Percentiles rank a stretch among this genome's conserved stretches.
Evolutionary conservation across 805 yeast species (phyloP).

Genomic region (Helenozyma baotianmanensis): DNA sequence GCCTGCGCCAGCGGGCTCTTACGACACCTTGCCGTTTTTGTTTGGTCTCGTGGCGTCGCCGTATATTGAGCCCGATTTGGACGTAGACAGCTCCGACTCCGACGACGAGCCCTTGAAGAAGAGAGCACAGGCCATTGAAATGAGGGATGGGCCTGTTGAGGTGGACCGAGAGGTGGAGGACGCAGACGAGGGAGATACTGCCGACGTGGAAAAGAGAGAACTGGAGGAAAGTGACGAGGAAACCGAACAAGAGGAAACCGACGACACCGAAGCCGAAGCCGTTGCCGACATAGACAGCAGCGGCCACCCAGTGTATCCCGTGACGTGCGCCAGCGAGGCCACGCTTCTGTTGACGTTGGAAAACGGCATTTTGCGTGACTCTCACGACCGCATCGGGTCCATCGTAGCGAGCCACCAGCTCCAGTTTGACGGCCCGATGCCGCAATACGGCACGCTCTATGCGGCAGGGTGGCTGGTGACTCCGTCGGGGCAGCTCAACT

Average conservation of each 20-base stretch:
- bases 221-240: not conserved
- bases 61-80: too few species aligned
- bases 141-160: too few species aligned
- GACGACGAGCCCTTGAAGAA: not conserved
- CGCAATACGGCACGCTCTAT: conserved; percentile 34
- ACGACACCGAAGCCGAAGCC: not conserved
- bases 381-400: conserved; percentile 30
- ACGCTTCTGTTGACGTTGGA: conserved; percentile 24
- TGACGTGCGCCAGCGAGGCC: conserved; percentile 9
- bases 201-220: not conserved
- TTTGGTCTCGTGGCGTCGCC: conserved; percentile 29
- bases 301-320: not conserved
- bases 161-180: not conserved
- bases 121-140: not conserved
- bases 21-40: conserved; percentile 25
- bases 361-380: conserved; percentile 29
- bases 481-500: conserved; percentile 26
- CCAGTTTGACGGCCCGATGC: conserved; percentile 40
- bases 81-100: not conserved
- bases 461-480: conserved; percentile 40
- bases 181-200: not conserved
- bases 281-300: not conserved
- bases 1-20: conserved; percentile 14
- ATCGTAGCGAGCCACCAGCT: conserved; percentile 36
- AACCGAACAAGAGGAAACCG: conserved; percentile 5